Base-by-base conservation (phyloP, 352 stramenopile species). In the Phytophthora sansomeana region DNA sequence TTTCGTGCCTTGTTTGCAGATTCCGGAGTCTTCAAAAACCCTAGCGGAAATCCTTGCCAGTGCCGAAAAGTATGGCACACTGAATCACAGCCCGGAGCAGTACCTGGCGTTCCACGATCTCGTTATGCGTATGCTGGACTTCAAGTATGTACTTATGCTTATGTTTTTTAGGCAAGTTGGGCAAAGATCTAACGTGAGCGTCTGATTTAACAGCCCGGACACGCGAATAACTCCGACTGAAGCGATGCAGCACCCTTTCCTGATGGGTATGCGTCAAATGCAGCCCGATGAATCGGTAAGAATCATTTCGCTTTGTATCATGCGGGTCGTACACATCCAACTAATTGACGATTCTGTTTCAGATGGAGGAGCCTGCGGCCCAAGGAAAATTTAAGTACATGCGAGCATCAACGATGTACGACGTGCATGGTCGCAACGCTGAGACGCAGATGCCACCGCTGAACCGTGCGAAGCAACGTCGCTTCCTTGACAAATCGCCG, bases 71-170 rank as follows among this genome's bases (percentile, higher is more conserved):
- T 80, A 77, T 63, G 59, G 53, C 30, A 90, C 5, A 71, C 85
- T 58, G 16, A 79, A 74, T 38, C 95, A 98, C 54, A 82, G 74
- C 2, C 62, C 81, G 7, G 75, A 90, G 33, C 88, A 98, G 55
- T 99, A 99, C 70, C 74, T 82, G 13, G 69, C 92, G 3, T 98
- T 99, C 67, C 74, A 98, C 6, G 97, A 99, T 72, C 77, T 99
- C 10, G 75, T 99, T 10, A 79, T 93, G 63, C 77, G 85, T 32
- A 99, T 99, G 96, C 80, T 99, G 16, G 81, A 97, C n/a, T 99
- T 93, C 67, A 89, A 98, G 88, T 96, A 87, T 26, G 88, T 86
- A 10, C 17, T n/a, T 46, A 11, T 11, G 3, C 5, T 42, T 14
- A 42, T 19, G n/a, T 7, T 16, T 1, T 42, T 1, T 0, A 26